phyloP scores from a whole-genome alignment of 768 basidiomycete species.

The Amanita rubescens region DNA sequence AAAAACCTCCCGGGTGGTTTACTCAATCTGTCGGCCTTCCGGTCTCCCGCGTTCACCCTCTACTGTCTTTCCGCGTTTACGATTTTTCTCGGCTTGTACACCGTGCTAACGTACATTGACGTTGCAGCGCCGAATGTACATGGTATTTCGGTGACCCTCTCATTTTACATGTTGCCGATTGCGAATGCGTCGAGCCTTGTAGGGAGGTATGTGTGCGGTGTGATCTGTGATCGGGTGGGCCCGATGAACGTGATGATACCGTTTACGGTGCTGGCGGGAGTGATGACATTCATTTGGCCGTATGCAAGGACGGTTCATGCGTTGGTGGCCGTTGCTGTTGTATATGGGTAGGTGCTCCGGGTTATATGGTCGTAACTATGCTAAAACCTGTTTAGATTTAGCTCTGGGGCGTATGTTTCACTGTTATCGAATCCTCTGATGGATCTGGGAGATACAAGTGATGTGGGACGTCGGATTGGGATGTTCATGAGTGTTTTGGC shows the following conservation, averaged over 20 bases:
- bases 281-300: slow-evolving; percentile 68
- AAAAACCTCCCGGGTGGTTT: slow-evolving; percentile 46
- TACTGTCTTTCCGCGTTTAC: slow-evolving; percentile 53
- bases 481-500: slow-evolving; percentile 57
- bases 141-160: slow-evolving; percentile 42
- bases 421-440: slow-evolving; percentile 51
- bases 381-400: slow-evolving; percentile 30
- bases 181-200: slow-evolving; percentile 60
- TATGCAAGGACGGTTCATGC: slow-evolving; percentile 37
- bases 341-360: slow-evolving; percentile 50
- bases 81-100: slow-evolving; percentile 64
- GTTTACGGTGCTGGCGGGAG: slow-evolving; percentile 45
- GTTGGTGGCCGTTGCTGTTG: slow-evolving; percentile 44
- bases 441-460: slow-evolving; percentile 49
- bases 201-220: slow-evolving; percentile 50
- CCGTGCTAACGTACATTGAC: slow-evolving; percentile 68
- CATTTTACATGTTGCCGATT: slow-evolving; percentile 61
- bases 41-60: slow-evolving; percentile 41
- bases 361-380: not conserved
- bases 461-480: slow-evolving; percentile 60
- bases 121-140: slow-evolving; percentile 41
- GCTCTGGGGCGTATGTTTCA: slow-evolving; percentile 56
- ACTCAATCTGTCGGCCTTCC: slow-evolving; percentile 47
- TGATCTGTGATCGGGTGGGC: slow-evolving; percentile 50
- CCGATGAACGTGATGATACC: slow-evolving; percentile 64